Evolutionary conservation across 23 red algal genomes (phyloP).

Genomic region (Chondrus crispus): DNA sequence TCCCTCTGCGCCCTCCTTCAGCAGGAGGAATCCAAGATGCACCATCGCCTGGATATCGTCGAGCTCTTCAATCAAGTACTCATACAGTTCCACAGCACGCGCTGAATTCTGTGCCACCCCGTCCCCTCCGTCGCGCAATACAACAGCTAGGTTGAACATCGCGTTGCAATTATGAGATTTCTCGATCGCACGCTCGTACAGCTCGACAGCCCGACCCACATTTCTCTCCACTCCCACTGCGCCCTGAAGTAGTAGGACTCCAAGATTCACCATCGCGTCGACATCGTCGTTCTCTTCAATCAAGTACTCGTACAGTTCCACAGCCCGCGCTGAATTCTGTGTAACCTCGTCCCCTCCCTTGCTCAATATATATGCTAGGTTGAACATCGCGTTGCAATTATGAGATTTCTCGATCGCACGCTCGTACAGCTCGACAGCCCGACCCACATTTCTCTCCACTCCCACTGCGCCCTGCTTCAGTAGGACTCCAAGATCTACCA

Average conservation of each 20-base stretch:
- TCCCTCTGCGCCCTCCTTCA: slow-evolving; percentile 24
- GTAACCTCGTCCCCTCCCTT: not conserved
- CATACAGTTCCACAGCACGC: slow-evolving; percentile 15
- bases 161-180: not conserved
- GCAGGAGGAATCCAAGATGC: not conserved
- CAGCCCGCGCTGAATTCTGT: not conserved
- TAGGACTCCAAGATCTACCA: slow-evolving; percentile 14
- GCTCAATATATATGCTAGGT: not conserved
- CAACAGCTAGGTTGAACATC: slow-evolving; percentile 19
- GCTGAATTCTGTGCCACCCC: not conserved
- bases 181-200: slow-evolving; percentile 40
- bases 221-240: not conserved
- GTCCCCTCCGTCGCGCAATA: slow-evolving; percentile 8
- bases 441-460: not conserved
- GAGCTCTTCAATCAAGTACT: slow-evolving; percentile 2
- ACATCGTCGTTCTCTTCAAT: slow-evolving; percentile 3
- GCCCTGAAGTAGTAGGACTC: not conserved
- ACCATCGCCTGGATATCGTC: not conserved
- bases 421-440: slow-evolving; percentile 28
- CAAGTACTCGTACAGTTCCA: slow-evolving; percentile 8
- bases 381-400: not conserved
- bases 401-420: not conserved
- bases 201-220: not conserved
- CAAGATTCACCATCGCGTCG: slow-evolving; percentile 13
- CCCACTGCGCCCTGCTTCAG: not conserved